Conservation (phyloP, 1,139 yeast genomes). For the Kodamaea derodonti region DNA sequence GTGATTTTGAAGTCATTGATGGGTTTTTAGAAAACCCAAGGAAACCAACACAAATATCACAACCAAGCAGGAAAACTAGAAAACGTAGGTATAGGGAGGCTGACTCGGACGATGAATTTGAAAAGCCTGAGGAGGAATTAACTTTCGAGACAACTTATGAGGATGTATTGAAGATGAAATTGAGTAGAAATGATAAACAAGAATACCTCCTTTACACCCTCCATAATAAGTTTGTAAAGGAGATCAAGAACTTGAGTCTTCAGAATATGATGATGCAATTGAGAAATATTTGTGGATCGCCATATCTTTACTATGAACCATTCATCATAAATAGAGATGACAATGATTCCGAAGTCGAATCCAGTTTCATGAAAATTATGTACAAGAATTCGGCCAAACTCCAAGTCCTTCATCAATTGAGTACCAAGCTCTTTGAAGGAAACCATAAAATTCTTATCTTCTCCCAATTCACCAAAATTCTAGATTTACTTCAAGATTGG, state of each 20-base stretch:
- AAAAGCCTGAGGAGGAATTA: background rate
- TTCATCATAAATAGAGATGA: slow-evolving; percentile 24
- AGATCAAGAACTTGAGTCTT: slow-evolving; percentile 30
- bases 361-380: slow-evolving; percentile 26
- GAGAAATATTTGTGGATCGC: slow-evolving; percentile 80
- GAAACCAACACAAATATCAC: background rate
- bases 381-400: slow-evolving; percentile 65
- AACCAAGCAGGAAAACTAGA: slow-evolving; percentile 1
- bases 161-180: slow-evolving; percentile 1
- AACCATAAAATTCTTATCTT: slow-evolving; percentile 74
- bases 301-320: slow-evolving; percentile 79
- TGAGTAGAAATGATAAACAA: slow-evolving; percentile 11
- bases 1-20: slow-evolving; percentile 32
- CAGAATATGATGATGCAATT: slow-evolving; percentile 78
- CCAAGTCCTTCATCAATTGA: slow-evolving; percentile 61
- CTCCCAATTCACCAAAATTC: slow-evolving; percentile 76
- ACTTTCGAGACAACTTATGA: slow-evolving; percentile 27
- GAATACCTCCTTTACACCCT: slow-evolving; percentile 15
- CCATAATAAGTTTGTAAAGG: slow-evolving; percentile 16
- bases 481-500: slow-evolving; percentile 77
- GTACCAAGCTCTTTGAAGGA: slow-evolving; percentile 37
- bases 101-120: slow-evolving; percentile 27
- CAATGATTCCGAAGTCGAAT: background rate
- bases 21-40: slow-evolving; percentile 29
- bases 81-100: slow-evolving; percentile 18